Conservation (phyloP, 2,329 filamentous ascomycete genomes). For the Lachnellula suecica region DNA sequence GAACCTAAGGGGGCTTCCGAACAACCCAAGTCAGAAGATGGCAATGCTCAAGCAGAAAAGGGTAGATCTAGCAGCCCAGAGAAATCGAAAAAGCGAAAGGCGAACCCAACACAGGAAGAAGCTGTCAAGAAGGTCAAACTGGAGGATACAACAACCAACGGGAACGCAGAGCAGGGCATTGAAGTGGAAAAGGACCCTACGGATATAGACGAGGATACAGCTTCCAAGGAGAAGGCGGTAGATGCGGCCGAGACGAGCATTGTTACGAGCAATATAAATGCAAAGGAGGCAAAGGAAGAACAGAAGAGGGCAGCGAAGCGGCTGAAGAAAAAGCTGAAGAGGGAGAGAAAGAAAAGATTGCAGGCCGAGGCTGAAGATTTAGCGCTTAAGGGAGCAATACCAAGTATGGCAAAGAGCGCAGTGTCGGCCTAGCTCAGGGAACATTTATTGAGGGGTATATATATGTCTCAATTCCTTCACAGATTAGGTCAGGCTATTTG, state of each 20-base stretch:
- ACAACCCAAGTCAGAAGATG: not conserved
- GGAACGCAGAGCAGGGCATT: not conserved
- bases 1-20: not conserved
- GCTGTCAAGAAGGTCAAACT: not conserved
- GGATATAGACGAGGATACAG: not conserved
- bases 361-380: constrained; percentile 13
- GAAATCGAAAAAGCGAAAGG: not conserved
- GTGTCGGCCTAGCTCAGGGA: too few relatives aligned
- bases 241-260: not conserved
- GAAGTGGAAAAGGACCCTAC: not conserved
- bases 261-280: too few relatives aligned
- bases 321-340: constrained; percentile 19
- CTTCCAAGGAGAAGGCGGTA: not conserved
- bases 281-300: constrained; percentile 7
- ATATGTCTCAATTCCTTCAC: too few relatives aligned
- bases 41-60: not conserved
- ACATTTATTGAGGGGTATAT: too few relatives aligned
- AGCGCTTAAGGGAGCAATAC: not conserved
- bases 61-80: too few relatives aligned
- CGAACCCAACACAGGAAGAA: not conserved
- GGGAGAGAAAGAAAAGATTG: constrained; percentile 19
- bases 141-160: not conserved
- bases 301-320: constrained; percentile 11
- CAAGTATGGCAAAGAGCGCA: too few relatives aligned
- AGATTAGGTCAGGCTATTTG: too few relatives aligned